Evolutionary conservation across 176 grass and related monocot species (phyloP), one percentile per base, ranked within the genome.

Genomic region (Avena eriantha): DNA sequence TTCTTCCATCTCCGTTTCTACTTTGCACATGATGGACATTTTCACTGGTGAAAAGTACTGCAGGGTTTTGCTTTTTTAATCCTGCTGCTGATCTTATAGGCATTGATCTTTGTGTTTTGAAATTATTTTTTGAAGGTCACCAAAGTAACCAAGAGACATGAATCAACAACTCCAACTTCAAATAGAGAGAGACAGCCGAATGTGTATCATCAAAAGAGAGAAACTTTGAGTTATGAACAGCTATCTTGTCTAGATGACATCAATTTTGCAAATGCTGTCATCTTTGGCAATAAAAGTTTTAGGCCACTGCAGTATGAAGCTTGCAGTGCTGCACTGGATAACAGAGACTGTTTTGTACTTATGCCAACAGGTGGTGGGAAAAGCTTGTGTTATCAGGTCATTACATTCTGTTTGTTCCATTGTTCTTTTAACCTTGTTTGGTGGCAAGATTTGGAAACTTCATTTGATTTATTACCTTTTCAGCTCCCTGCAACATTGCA

Each of bases 291-390:
- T 58, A 91, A 61, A 86, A 83, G 82, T 76, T 94, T 98, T 64
- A 91, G 93, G 64, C 80, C 87, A 24, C 85, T 98, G 55, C 96
- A 96, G 54, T 98, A 94, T 84, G 85, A 96, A 89, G 90, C 88
- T 76, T 98, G 96, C 72, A 85, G 84, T 26, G 86, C 96, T 80
- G 92, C 96, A 56, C 54, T 92, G 73, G 65, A 90, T 34, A 94
- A 90, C 19, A 86, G 49, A 56, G 96, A 98, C 33, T 91, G 88
- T 86, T 94, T 98, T 76, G 70, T 96, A 55, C 90, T 98, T 67
- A 98, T 98, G 96, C 96, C 96, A 17, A 98, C 96, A 80, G 96
- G 96, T 82, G 96, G 96, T 9, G 96, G 93, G 53, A 98, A 98
- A 78, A 98, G 96, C 66, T 43, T 98, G 57, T 98, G 96, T 77